These are phyloP conservation scores for Trypanosoma platydactyli DNA, from an alignment of 208 protist species.

Conservation along the genomic window DNA sequence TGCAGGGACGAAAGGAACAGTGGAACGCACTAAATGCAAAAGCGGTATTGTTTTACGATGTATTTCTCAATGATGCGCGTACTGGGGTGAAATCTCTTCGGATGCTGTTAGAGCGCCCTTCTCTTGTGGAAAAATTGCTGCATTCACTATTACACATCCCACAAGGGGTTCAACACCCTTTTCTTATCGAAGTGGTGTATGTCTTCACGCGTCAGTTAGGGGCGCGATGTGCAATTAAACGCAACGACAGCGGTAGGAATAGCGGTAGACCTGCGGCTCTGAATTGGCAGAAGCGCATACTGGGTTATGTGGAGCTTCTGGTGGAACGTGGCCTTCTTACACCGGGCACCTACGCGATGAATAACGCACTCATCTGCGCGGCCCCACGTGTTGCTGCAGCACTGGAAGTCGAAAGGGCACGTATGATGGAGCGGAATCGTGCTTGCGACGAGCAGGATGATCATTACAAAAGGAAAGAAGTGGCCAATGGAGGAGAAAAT, in stretches of 20 bases:
- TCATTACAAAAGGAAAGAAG: background rate
- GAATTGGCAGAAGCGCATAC: constrained; percentile 26
- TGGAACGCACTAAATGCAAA: constrained; percentile 15
- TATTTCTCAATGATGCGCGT: constrained; percentile 42
- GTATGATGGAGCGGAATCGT: constrained; percentile 14
- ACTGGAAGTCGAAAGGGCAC: constrained; percentile 31
- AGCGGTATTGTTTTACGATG: constrained; percentile 28
- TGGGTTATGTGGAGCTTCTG: constrained; percentile 25
- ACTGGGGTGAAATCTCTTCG: constrained; percentile 34
- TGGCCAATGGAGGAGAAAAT: constrained; percentile 10
- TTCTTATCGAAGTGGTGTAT: constrained; percentile 62
- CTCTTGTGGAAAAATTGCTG: constrained; percentile 36
- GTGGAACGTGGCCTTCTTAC: constrained; percentile 11
- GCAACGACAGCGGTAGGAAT: background rate
- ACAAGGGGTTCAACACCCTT: constrained; percentile 23
- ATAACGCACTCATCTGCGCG: constrained; percentile 26
- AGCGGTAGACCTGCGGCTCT: background rate
- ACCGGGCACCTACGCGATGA: constrained; percentile 37
- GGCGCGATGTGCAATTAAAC: constrained; percentile 1
- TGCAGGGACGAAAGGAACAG: background rate
- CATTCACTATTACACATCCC: constrained; percentile 24
- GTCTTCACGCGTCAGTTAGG: constrained; percentile 49
- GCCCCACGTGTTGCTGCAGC: constrained; percentile 47
- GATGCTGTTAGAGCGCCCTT: constrained; percentile 16
- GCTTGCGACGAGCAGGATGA: background rate